These are phyloP conservation scores for Botrytis galanthina DNA, from an alignment of 2,329 filamentous ascomycete species.

Conservation along the genomic window DNA sequence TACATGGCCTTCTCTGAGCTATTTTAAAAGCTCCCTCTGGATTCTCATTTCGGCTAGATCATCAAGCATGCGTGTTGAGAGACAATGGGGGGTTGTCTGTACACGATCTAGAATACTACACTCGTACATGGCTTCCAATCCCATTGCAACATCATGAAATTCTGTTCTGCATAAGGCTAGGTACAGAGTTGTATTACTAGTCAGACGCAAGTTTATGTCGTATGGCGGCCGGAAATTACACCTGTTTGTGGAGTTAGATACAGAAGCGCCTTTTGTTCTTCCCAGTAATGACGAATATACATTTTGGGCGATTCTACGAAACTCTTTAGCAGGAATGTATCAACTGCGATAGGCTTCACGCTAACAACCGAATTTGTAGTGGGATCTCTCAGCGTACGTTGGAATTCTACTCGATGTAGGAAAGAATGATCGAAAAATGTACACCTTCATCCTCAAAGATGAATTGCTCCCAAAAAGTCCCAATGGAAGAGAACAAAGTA, in stretches of 20 bases:
- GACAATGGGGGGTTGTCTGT: neutral
- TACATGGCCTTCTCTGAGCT: neutral
- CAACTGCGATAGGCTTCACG: neutral
- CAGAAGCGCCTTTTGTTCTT: neutral
- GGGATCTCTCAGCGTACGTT: constrained; percentile 63
- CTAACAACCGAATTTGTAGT: constrained; percentile 40
- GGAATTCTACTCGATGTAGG: constrained; percentile 57
- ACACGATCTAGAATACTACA: neutral
- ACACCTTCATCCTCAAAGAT: constrained; percentile 75
- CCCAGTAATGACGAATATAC: neutral
- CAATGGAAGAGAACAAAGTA: constrained; percentile 69
- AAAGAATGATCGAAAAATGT: constrained; percentile 61
- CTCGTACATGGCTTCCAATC: neutral
- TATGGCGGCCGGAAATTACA: neutral
- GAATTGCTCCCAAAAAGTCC: constrained; percentile 54
- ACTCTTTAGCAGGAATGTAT: neutral
- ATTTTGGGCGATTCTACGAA: neutral
- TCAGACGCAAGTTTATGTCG: neutral
- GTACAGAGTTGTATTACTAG: constrained; percentile 1
- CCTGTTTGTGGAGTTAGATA: neutral
- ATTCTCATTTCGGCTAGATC: neutral
- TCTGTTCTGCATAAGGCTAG: neutral
- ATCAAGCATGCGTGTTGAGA: neutral
- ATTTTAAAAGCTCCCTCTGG: neutral
- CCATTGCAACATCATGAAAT: neutral